These are phyloP conservation scores for Lecanicillium sp. DNA, from an alignment of 2,329 filamentous ascomycete genomes.

Conservation along the genomic window DNA sequence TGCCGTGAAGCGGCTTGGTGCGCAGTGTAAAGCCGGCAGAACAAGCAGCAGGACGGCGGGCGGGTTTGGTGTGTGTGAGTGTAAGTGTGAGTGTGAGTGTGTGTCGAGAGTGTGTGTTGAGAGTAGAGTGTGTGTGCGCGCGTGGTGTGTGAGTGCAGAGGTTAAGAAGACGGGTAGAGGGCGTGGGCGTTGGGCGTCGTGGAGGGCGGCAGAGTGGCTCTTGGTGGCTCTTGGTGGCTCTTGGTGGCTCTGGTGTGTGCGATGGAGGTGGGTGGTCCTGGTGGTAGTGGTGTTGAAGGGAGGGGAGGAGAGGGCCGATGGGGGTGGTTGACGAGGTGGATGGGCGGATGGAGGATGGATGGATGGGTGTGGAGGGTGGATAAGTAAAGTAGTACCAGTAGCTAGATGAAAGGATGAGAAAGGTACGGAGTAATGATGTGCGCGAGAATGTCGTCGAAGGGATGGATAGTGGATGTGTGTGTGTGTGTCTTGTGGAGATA, in stretches of 20 bases:
- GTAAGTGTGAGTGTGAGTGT: not conserved
- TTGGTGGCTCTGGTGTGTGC: constrained; percentile 15
- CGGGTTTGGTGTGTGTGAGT: not conserved
- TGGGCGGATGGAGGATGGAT: constrained; percentile 17
- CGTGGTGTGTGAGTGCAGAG: not conserved
- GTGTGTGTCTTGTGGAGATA: no score
- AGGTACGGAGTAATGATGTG: no score
- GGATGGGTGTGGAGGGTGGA: constrained; percentile 20
- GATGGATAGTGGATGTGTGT: constrained; percentile 22
- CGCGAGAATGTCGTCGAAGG: no score
- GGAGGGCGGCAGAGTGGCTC: constrained; percentile 6
- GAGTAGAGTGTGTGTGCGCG: no score
- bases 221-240: constrained; percentile 22
- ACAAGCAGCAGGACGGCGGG: not conserved
- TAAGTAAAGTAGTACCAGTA: no score
- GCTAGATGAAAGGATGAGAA: no score
- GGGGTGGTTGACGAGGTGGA: constrained; percentile 14
- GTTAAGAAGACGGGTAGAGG: not conserved
- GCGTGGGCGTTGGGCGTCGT: not conserved
- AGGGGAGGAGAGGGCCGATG: constrained; percentile 13
- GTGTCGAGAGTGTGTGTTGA: no score
- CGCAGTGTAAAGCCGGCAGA: not conserved
- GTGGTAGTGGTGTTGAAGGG: constrained; percentile 18
- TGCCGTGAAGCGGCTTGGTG: not conserved
- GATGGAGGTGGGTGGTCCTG: constrained; percentile 18